Conservation (phyloP, 805 yeast species). For the Candida tammaniensis region DNA sequence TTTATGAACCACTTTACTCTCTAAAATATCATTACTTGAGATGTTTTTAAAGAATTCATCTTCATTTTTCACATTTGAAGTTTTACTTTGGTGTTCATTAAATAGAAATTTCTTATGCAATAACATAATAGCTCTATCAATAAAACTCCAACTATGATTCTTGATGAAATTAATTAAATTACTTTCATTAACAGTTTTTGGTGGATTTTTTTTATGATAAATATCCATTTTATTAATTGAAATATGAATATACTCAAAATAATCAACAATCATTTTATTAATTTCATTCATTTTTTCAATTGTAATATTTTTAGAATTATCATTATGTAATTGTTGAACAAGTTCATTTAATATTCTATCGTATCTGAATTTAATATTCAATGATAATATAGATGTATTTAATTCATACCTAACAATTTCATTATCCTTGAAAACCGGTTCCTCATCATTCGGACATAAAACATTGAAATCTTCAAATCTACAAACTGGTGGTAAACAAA, state of each 20-base stretch:
- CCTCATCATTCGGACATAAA: slow-evolving; percentile 49
- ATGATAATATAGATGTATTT: slow-evolving; percentile 45
- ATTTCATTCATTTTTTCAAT: slow-evolving; percentile 41
- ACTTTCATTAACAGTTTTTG: slow-evolving; percentile 37
- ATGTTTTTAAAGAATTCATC: not conserved
- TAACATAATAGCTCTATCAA: slow-evolving; percentile 51
- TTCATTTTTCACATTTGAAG: slow-evolving; percentile 2
- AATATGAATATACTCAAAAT: slow-evolving; percentile 48
- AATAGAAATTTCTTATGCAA: slow-evolving; percentile 41
- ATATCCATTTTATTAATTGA: slow-evolving; percentile 41
- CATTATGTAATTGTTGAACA: slow-evolving; percentile 50
- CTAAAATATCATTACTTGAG: not conserved
- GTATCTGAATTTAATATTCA: slow-evolving; percentile 54
- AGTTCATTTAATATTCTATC: slow-evolving; percentile 52
- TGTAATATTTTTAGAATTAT: slow-evolving; percentile 40
- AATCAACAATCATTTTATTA: slow-evolving; percentile 47
- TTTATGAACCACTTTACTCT: slow-evolving; percentile 1
- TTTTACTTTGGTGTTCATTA: slow-evolving; percentile 20
- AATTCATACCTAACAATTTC: slow-evolving; percentile 33
- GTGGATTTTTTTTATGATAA: slow-evolving; percentile 33
- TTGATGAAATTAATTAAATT: slow-evolving; percentile 48
- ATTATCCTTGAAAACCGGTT: slow-evolving; percentile 27
- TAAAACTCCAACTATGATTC: slow-evolving; percentile 49
- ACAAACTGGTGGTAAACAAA: slow-evolving; percentile 54
- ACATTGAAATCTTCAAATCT: slow-evolving; percentile 54